Base-by-base conservation (phyloP, 352 stramenopile genomes). In the Pythium oligandrum region DNA sequence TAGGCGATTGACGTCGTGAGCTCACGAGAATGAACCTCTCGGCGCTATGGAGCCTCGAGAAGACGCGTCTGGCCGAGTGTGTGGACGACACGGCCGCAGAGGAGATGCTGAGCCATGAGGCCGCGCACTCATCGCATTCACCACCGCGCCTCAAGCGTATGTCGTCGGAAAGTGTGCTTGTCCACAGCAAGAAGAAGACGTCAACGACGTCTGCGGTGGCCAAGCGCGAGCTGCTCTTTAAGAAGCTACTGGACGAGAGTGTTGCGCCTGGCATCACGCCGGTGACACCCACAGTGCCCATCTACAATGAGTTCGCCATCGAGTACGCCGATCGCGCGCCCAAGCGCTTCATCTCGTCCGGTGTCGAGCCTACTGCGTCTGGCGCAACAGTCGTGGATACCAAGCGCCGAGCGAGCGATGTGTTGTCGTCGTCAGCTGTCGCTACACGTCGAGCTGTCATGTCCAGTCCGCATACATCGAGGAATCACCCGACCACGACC, bases 281-380 rank as follows among this genome's bases (percentile, higher is more conserved):
- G 1, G 36, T 39, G 3, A 11, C 52, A 2, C 37, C 55, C 0
- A 36, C 59, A 2, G 42, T 57, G 30, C 53, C 52, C 4, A 56
- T 70, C 43, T 58, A 44, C 40, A 88, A 88, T 45, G 74, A 84
- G 50, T 86, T 88, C 40, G 75, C 77, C 4, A 77, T 83, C 37
- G 77, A 88, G 43, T 88, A 82, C 48, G 71, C 74, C 0, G 73
- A 82, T 31, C 70, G 68, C 33, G 77, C 70, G 6, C 56, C 69
- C 3, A 55, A 59, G 17, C 59, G 63, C 9, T 64, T 61, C 36
- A 42, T 51, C 4, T 12, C 7, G 7, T 8, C 7, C 7, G 7
- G 7, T 8, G 12, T 42, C 38, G 38, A 8, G 7, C 7, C 7
- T 12, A 42, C 7, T 12, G 38, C 38, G 7, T 12, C 7, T 12